Evolutionary conservation across 2,329 filamentous ascomycete genomes (phyloP).

Genomic region (Coniochaeta sp.): DNA sequence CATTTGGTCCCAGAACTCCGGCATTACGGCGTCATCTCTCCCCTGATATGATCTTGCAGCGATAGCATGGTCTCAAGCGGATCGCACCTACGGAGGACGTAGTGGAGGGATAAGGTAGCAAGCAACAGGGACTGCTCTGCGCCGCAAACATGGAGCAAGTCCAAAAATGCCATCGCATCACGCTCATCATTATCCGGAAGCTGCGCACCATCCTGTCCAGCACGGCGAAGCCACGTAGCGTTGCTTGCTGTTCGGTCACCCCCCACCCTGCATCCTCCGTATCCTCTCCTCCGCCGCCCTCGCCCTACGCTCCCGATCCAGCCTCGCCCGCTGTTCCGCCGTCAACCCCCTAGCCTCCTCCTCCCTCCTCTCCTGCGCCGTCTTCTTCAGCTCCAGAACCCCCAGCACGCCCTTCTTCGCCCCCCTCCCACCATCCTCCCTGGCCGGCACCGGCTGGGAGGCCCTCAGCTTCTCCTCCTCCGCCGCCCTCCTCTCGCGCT

Average conservation of each 20-base stretch:
- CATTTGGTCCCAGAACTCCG: no score
- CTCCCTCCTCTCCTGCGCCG: slow-evolving; percentile 71
- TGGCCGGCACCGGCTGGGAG: slow-evolving; percentile 56
- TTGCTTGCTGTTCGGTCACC: slow-evolving; percentile 8
- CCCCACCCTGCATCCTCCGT: slow-evolving; percentile 51
- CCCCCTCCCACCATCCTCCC: slow-evolving; percentile 26
- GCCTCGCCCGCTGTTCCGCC: slow-evolving; percentile 73
- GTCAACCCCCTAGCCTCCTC: slow-evolving; percentile 81
- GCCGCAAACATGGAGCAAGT: neutral
- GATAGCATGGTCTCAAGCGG: no score
- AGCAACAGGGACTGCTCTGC: no score
- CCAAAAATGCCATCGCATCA: no score
- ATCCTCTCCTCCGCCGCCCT: slow-evolving; percentile 87
- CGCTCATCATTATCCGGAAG: no score
- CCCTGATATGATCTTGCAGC: no score
- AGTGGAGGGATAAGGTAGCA: no score
- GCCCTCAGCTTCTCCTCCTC: slow-evolving; percentile 67
- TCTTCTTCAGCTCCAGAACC: slow-evolving; percentile 54
- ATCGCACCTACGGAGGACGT: no score
- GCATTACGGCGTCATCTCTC: neutral
- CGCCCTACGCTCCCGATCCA: slow-evolving; percentile 85
- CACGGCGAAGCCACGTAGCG: neutral
- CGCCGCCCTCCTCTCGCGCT: slow-evolving; percentile 60
- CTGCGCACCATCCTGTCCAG: no score
- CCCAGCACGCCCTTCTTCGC: slow-evolving; percentile 49